These are phyloP conservation scores for Setaria italica DNA, from an alignment of 202 grass and related monocot species.

Conservation along the genomic window DNA sequence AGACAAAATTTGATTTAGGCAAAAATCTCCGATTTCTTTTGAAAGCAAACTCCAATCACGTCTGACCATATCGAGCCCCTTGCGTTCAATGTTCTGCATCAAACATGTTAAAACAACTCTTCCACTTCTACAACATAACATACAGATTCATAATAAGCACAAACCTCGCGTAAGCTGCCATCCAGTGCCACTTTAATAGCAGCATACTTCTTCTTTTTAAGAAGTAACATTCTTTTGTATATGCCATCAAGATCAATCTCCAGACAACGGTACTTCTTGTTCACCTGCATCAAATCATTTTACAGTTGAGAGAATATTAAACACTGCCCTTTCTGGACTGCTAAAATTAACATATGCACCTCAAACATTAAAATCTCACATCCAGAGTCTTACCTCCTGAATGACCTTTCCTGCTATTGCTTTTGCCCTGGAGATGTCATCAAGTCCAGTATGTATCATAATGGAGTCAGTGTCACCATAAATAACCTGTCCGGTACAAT, in stretches of 20 bases:
- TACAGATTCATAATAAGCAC: slow-evolving; percentile 31
- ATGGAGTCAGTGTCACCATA: slow-evolving; percentile 99
- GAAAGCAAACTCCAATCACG: slow-evolving; percentile 99
- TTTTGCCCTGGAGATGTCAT: slow-evolving; percentile 92
- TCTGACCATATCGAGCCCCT: slow-evolving; percentile 97
- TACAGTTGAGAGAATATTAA: slow-evolving; percentile 18
- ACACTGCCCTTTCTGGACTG: slow-evolving; percentile 5
- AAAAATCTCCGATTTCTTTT: slow-evolving; percentile 94
- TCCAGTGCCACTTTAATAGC: slow-evolving; percentile 81
- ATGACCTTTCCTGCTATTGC: slow-evolving; percentile 95
- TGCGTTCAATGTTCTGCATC: slow-evolving; percentile 89
- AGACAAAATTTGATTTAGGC: slow-evolving; percentile 89
- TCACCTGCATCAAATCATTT: slow-evolving; percentile 72
- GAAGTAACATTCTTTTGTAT: slow-evolving; percentile 98
- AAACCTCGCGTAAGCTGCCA: slow-evolving; percentile 58
- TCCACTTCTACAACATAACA: slow-evolving; percentile 29
- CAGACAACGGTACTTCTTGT: slow-evolving; percentile 87
- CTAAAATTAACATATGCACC: slow-evolving; percentile 30
- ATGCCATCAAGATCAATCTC: slow-evolving; percentile 99
- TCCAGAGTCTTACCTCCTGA: slow-evolving; percentile 68
- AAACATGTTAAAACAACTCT: slow-evolving; percentile 38
- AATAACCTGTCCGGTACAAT: slow-evolving; percentile 74
- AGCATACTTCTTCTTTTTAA: slow-evolving; percentile 99
- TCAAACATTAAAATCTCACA: slow-evolving; percentile 29
- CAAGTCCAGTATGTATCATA: slow-evolving; percentile 96